phyloP scores from a whole-genome alignment of 768 basidiomycete species.

The Mycena metata region DNA sequence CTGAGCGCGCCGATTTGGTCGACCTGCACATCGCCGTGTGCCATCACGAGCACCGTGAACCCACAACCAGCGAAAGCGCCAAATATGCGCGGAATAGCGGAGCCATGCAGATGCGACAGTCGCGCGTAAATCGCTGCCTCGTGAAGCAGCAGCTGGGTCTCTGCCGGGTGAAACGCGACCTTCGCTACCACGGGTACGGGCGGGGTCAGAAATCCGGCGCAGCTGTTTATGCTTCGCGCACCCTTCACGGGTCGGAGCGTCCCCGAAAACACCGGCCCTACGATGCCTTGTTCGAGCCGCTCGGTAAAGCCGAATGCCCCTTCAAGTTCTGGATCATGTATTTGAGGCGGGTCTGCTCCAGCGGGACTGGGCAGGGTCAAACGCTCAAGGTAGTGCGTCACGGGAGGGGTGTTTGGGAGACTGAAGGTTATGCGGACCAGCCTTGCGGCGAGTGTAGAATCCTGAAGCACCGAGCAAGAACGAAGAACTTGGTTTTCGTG shows the following conservation, averaged over 20 bases:
- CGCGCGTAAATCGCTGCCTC: conserved; percentile 27
- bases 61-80: conserved; percentile 9
- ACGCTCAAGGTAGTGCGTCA: conserved; percentile 21
- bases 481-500: too few relatives aligned
- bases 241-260: neutral
- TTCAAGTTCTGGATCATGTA: neutral
- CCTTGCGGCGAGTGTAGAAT: neutral
- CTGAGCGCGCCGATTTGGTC: conserved; percentile 1
- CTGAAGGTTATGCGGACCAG: conserved; percentile 12
- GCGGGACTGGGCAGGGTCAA: too few relatives aligned
- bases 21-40: conserved; percentile 5
- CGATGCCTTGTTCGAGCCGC: conserved; percentile 28
- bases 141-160: conserved; percentile 10
- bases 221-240: too few relatives aligned
- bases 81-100: conserved; percentile 12
- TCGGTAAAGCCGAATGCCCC: conserved; percentile 1
- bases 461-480: neutral
- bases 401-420: neutral
- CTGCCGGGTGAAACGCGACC: conserved; percentile 19
- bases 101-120: conserved; percentile 8
- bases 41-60: conserved; percentile 21
- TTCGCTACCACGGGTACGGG: conserved; percentile 20
- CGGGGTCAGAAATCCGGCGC: too few relatives aligned
- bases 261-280: conserved; percentile 24
- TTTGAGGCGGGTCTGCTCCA: neutral